phyloP scores from a whole-genome alignment of 1,139 yeast genomes.

The Lizanozyma gosingica region DNA sequence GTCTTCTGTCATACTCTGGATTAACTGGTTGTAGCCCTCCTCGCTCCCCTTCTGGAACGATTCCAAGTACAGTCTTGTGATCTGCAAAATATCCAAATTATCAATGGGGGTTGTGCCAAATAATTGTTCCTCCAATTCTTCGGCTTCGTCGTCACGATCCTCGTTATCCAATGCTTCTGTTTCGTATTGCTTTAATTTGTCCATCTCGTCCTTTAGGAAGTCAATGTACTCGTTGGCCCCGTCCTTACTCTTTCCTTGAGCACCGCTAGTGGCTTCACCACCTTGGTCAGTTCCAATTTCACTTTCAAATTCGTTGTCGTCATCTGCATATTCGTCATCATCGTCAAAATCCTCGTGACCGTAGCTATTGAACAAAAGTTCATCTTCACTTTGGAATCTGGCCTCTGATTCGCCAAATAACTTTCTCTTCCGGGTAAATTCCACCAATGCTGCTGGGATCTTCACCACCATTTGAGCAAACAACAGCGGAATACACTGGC shows the following conservation, averaged over 20 bases:
- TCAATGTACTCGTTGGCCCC: slow-evolving; percentile 24
- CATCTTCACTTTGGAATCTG: slow-evolving; percentile 4
- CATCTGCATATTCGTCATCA: slow-evolving; percentile 10
- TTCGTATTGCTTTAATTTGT: slow-evolving; percentile 1
- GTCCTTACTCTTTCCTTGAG: slow-evolving; percentile 22
- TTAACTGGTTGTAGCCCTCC: neutral
- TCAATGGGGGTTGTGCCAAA: slow-evolving; percentile 74
- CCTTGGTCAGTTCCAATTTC: slow-evolving; percentile 38
- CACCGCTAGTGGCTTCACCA: slow-evolving; percentile 30
- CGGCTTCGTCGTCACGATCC: slow-evolving; percentile 21
- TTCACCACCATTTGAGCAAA: slow-evolving; percentile 43
- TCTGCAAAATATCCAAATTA: slow-evolving; percentile 48
- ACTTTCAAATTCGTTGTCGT: slow-evolving; percentile 22
- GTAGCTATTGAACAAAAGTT: slow-evolving; percentile 4
- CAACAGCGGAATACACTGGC: slow-evolving; percentile 35
- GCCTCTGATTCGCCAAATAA: slow-evolving; percentile 33
- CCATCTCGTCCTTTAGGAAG: neutral
- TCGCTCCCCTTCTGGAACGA: neutral
- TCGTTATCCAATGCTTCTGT: slow-evolving; percentile 7
- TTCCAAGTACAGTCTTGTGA: neutral
- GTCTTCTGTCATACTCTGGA: neutral
- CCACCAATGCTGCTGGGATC: slow-evolving; percentile 63
- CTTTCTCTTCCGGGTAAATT: slow-evolving; percentile 54
- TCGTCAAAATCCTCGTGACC: slow-evolving; percentile 7
- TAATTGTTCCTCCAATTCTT: slow-evolving; percentile 67